Conservation (phyloP, 2,329 filamentous ascomycete genomes). For the Iodosphaeria phyllophila region DNA sequence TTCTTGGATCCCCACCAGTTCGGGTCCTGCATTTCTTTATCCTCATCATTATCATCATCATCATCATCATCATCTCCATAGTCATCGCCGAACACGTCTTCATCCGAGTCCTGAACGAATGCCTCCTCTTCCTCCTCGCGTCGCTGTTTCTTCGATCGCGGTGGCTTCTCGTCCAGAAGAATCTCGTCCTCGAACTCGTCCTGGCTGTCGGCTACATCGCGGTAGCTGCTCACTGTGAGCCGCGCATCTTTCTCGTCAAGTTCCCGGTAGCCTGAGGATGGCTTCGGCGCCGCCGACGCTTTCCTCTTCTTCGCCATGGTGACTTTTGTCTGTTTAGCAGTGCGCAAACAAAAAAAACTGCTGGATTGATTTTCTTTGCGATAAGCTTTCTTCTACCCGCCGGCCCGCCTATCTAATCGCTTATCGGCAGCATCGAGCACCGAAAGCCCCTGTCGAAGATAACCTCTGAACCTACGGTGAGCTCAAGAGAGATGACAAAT, state of each 20-base stretch:
- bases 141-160: constrained; percentile 62
- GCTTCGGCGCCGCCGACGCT: constrained; percentile 29
- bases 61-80: constrained; percentile 25
- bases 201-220: constrained; percentile 26
- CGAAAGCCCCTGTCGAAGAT: no score
- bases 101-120: constrained; percentile 39
- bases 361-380: background rate
- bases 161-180: constrained; percentile 63
- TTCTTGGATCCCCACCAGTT: constrained; percentile 79
- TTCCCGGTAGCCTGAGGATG: constrained; percentile 32
- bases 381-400: constrained; percentile 1
- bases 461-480: no score
- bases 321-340: no score
- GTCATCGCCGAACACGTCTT: constrained; percentile 39
- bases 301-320: constrained; percentile 59
- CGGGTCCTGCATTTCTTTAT: constrained; percentile 37
- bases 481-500: no score
- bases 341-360: constrained; percentile 3
- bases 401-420: constrained; percentile 3
- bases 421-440: no score
- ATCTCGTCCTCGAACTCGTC: constrained; percentile 82
- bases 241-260: constrained; percentile 39
- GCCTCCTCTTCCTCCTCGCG: constrained; percentile 49
- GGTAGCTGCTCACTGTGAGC: no score
- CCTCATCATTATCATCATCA: constrained; percentile 17